A percentile compares a stretch with the other conserved stretches of the same genome.
Evolutionary conservation across 768 basidiomycete species (phyloP).

Genomic region (Amanita fuliginea): DNA sequence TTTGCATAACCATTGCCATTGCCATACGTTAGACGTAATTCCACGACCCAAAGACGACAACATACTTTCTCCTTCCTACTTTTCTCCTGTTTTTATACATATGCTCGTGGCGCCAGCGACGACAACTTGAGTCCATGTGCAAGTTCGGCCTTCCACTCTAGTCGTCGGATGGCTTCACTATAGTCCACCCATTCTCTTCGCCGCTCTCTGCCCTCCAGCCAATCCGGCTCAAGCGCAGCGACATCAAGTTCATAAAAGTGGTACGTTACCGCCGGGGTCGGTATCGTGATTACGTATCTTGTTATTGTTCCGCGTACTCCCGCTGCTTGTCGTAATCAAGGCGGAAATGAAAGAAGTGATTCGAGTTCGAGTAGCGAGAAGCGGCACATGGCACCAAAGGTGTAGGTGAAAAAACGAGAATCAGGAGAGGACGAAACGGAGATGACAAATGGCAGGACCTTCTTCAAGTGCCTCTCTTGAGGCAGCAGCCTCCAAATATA

Average conservation of each 20-base stretch:
- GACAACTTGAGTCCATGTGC: slow-evolving; percentile 65
- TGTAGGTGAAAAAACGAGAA: slow-evolving; percentile 26
- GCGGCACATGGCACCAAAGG: background rate
- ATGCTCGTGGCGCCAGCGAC: slow-evolving; percentile 40
- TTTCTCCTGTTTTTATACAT: background rate
- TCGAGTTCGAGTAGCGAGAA: background rate
- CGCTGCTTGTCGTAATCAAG: slow-evolving; percentile 34
- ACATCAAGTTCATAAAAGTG: slow-evolving; percentile 91
- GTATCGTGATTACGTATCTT: slow-evolving; percentile 76
- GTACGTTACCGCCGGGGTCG: slow-evolving; percentile 69
- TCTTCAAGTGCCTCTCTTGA: slow-evolving; percentile 90
- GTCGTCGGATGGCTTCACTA: slow-evolving; percentile 60
- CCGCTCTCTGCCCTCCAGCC: slow-evolving; percentile 75
- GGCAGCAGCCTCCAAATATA: slow-evolving; percentile 75
- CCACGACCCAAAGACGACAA: background rate
- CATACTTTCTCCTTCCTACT: background rate
- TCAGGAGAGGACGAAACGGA: slow-evolving; percentile 66
- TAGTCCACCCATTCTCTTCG: slow-evolving; percentile 84
- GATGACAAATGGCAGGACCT: slow-evolving; percentile 84
- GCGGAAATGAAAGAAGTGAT: slow-evolving; percentile 14
- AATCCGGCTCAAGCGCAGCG: slow-evolving; percentile 60
- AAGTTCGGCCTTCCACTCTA: slow-evolving; percentile 82
- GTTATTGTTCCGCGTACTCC: slow-evolving; percentile 83
- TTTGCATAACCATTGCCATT: background rate
- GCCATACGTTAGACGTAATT: background rate